Conservation (phyloP, 2,329 filamentous ascomycete genomes). For the Stemphylium vesicarium region DNA sequence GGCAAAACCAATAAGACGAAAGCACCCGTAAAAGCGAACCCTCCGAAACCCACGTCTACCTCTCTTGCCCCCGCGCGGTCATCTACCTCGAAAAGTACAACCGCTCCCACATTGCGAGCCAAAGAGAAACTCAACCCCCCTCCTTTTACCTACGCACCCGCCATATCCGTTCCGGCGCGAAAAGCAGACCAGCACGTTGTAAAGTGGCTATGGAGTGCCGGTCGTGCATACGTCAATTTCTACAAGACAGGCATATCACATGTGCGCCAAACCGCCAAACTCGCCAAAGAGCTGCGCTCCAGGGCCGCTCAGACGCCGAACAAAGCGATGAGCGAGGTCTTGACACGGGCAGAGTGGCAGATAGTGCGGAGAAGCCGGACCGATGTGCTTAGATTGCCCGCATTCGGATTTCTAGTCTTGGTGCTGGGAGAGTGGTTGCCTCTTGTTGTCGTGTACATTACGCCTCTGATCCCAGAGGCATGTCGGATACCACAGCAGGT, state of each 20-base stretch:
- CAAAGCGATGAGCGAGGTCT: constrained; percentile 17
- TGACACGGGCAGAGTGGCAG: constrained; percentile 73
- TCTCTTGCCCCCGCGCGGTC: constrained; percentile 2
- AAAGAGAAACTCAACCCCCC: constrained; percentile 69
- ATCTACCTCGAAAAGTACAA: background rate
- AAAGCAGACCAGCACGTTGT: constrained; percentile 54
- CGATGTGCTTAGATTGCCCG: constrained; percentile 78
- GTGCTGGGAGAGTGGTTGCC: constrained; percentile 88
- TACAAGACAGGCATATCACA: constrained; percentile 85
- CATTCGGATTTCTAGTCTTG: constrained; percentile 77
- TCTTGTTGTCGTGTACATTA: constrained; percentile 73
- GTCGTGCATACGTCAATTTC: constrained; percentile 79
- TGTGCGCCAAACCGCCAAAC: constrained; percentile 70
- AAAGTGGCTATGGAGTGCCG: constrained; percentile 65
- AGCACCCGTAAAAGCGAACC: constrained; percentile 3
- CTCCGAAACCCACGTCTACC: background rate
- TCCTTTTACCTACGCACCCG: constrained; percentile 72
- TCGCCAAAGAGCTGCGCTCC: constrained; percentile 53
- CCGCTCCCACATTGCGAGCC: constrained; percentile 13
- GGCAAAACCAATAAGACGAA: constrained; percentile 13
- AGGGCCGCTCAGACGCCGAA: constrained; percentile 25
- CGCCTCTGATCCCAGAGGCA: constrained; percentile 76
- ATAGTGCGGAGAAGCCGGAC: constrained; percentile 70
- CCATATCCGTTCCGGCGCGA: constrained; percentile 67
- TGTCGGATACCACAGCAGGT: constrained; percentile 84